Base-by-base conservation (phyloP, 2,329 filamentous ascomycete species). In the Amesomyces nigricolor region DNA sequence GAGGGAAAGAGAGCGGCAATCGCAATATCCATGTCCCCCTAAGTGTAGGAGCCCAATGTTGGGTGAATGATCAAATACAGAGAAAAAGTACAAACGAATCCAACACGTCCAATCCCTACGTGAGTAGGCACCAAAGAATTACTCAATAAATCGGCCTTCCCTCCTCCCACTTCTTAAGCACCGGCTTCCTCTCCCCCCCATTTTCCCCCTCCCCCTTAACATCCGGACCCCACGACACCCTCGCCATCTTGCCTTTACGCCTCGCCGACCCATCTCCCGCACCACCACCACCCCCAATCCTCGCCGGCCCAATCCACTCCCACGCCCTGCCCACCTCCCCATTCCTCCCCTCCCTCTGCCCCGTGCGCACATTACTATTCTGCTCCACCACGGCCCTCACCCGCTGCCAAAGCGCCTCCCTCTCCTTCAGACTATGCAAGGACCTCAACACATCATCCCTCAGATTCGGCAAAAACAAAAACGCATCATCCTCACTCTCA, bases 361-460 rank as follows among this genome's bases (percentile, higher is more conserved):
- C 76, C 0, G 81, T 89, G 42, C 94, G 81, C 14, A 99, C 87
- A 66, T 99, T 99, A 58, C 89, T 88, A 70, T 99, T 99, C 70
- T 86, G 85, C 72, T 99, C 94, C 0, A 99, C 91, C 51, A 97
- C 87, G 50, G 78, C 82, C 62, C 84, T 81, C 17, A 99, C 94
- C 48, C 83, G 83, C 61, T 84, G 80, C 94, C 95, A 99, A 49
- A 99, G 76, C 54, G 83, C 81, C 67, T 94, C 87, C 38, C 94
- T 80, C 64, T 91, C 82, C 8, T 79, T 78, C 17, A 91, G 78
- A 3, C 82, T 86, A 69, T 96, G 89, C 58, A 95, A 85, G 29
- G 87, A 82, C 17, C 92, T 80, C 39, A 99, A 77, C 3, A 99
- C 86, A 66, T 97, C 92, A 66, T 99, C 94, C 57, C 94, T 80